A percentile compares a stretch with the other conserved stretches of the same genome.
Conservation (phyloP, 306 rosid genomes). For the Prunus fruticosa region DNA sequence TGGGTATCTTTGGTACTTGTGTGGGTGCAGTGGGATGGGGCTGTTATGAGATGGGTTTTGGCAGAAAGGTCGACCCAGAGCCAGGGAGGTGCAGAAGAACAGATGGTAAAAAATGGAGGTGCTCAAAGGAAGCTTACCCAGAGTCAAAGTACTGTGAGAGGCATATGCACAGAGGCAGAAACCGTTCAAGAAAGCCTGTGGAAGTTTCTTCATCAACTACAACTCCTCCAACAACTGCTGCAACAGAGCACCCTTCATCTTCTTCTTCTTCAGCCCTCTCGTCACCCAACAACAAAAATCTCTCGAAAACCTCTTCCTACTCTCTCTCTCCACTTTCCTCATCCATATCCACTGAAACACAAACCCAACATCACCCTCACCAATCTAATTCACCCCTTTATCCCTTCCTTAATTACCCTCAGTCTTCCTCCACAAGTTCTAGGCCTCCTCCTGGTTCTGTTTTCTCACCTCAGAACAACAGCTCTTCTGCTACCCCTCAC, state of each 20-base stretch:
- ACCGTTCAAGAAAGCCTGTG: slow-evolving; percentile 99
- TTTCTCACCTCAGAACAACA: slow-evolving; percentile 41
- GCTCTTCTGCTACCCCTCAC: slow-evolving; percentile 40
- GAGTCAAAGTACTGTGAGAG: slow-evolving; percentile 98
- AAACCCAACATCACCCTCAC: slow-evolving; percentile 40
- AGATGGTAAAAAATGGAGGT: slow-evolving; percentile 99
- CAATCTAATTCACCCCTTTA: slow-evolving; percentile 43
- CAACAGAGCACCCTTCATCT: slow-evolving; percentile 12
- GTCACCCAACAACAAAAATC: slow-evolving; percentile 40
- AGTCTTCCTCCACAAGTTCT: slow-evolving; percentile 34
- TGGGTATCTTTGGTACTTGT: slow-evolving; percentile 25
- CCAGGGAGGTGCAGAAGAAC: slow-evolving; percentile 99
- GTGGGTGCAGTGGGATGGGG: slow-evolving; percentile 84
- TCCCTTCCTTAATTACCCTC: slow-evolving; percentile 47
- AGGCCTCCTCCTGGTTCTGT: slow-evolving; percentile 48
- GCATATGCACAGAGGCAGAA: slow-evolving; percentile 99
- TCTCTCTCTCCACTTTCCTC: slow-evolving; percentile 49
- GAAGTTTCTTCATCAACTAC: slow-evolving; percentile 59
- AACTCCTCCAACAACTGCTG: slow-evolving; percentile 14
- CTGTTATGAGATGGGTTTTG: slow-evolving; percentile 89
- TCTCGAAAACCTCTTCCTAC: slow-evolving; percentile 33
- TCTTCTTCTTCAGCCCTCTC: slow-evolving; percentile 24
- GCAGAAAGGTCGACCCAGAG: slow-evolving; percentile 97
- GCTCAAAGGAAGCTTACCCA: slow-evolving; percentile 98
- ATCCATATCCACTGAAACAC: slow-evolving; percentile 34